Evolutionary conservation across 257 asterid species (phyloP).

Genomic region (Jaltomata sinuosa): DNA sequence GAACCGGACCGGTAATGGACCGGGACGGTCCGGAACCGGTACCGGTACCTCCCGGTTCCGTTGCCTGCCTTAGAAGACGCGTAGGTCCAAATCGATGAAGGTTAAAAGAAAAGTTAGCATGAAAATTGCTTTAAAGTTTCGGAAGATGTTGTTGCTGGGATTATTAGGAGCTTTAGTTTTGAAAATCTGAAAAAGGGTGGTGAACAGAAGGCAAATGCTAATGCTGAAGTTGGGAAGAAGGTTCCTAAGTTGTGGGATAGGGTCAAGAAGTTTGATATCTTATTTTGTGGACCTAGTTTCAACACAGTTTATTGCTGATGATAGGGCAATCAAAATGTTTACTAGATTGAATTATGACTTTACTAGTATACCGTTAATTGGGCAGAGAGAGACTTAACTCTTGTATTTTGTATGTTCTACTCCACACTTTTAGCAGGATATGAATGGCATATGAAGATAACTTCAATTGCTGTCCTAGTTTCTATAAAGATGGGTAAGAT

Average conservation of each 20-base stretch:
- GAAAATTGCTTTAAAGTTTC: slow-evolving; percentile 41
- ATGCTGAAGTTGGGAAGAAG: not conserved
- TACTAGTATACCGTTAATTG: not conserved
- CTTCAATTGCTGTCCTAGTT: not conserved
- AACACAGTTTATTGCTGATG: slow-evolving; percentile 24
- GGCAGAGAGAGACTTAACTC: not conserved
- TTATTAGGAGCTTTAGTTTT: slow-evolving; percentile 4
- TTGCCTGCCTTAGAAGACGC: too few species aligned
- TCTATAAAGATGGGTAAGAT: not conserved
- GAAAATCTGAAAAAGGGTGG: slow-evolving; percentile 23
- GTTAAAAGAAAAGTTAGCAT: slow-evolving; percentile 26
- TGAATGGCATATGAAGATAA: not conserved
- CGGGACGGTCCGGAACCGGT: too few species aligned
- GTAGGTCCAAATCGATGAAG: slow-evolving; percentile 13
- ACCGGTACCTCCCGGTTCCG: too few species aligned
- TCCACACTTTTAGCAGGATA: not conserved
- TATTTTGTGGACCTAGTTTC: slow-evolving; percentile 48
- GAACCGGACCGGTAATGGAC: too few species aligned
- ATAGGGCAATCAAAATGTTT: not conserved
- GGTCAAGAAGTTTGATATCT: slow-evolving; percentile 66
- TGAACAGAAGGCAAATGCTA: slow-evolving; percentile 14
- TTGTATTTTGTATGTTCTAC: not conserved
- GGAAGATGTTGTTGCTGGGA: slow-evolving; percentile 11
- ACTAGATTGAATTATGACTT: not conserved
- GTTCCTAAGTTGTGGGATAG: slow-evolving; percentile 58